Conservation (phyloP, 805 yeast genomes). For the Ogataea allantospora region DNA sequence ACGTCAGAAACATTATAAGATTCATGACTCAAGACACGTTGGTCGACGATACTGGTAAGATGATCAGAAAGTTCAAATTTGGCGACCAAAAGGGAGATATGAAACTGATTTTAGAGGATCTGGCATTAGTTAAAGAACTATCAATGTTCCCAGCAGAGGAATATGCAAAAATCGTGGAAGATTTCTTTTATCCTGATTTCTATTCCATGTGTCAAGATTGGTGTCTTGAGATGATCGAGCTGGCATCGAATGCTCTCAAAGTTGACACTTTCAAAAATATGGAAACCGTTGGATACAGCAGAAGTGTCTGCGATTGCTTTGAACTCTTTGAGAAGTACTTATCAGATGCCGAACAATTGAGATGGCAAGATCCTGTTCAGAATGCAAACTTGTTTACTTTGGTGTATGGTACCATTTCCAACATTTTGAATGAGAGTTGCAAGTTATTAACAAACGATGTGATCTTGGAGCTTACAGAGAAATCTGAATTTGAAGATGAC, state of each 20-base stretch:
- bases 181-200: conserved; percentile 16
- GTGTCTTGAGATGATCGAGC: conserved; percentile 11
- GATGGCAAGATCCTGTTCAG: conserved; percentile 10
- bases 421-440: conserved; percentile 8
- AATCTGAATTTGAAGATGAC: conserved; percentile 1
- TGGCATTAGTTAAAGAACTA: conserved; percentile 12
- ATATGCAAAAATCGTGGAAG: conserved; percentile 9
- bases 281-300: conserved; percentile 15
- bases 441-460: conserved; percentile 13
- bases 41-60: conserved; percentile 8
- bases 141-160: conserved; percentile 8
- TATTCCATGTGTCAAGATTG: conserved; percentile 17
- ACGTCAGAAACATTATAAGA: conserved; percentile 12
- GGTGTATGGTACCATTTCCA: conserved; percentile 3
- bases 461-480: conserved; percentile 7
- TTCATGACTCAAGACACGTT: conserved; percentile 10
- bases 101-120: conserved; percentile 9
- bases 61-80: conserved; percentile 9
- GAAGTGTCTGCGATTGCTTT: conserved; percentile 15
- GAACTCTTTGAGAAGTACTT: conserved; percentile 12
- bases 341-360: conserved; percentile 5
- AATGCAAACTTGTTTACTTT: conserved; percentile 13
- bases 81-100: neutral
- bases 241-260: conserved; percentile 8
- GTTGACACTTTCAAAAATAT: conserved; percentile 13